Evolutionary conservation across 2,329 filamentous ascomycete species (phyloP), one percentile per base, ranked within the genome.

Genomic region (Aspergillus sp.): DNA sequence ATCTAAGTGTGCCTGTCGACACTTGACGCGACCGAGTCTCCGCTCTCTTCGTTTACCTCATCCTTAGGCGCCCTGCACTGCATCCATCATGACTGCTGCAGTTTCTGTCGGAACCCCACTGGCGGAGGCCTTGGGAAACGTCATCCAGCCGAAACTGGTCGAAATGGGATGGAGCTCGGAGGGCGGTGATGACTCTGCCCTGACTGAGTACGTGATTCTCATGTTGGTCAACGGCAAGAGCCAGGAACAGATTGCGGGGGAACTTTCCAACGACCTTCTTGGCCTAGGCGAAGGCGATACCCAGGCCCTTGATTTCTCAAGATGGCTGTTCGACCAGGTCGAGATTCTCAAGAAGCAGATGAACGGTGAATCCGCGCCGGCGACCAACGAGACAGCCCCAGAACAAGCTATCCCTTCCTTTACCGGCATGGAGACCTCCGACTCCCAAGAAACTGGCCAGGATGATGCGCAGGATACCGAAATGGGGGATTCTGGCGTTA

Each of bases 171-270:
- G 91, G 89, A 86, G 79, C 41, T 79, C 82, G 17, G 81, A 81
- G 46, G 82, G 80, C 40, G 82, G 85, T 48, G 75, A 78, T 52
- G 86, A 89, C 59, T 80, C 80, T 15, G 84, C 86, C 24, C 75
- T 98, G 38, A 81, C 86, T 38, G 91, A 98, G 65, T 98, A 96
- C 65, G 91, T 98, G 46, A 82, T 96, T 37, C 76, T 96, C 42
- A 95, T 96, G 89, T 75, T 98, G 19, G 85, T 85, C 41, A 96
- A 95, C 63, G 86, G 88, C 50, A 95, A 94, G 62, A 86, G 82
- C 3, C 81, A 93, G 57, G 78, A 88, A 31, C 82, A 95, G 56
- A 89, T 98, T 44, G 82, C 86, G 7, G 69, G 75, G 26, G 91
- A 98, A 57, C 76, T 98, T 10, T 82, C 88, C 1, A 82, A 80